Base-by-base conservation (phyloP, 2,329 filamentous ascomycete genomes). In the Lithohypha guttulata region DNA sequence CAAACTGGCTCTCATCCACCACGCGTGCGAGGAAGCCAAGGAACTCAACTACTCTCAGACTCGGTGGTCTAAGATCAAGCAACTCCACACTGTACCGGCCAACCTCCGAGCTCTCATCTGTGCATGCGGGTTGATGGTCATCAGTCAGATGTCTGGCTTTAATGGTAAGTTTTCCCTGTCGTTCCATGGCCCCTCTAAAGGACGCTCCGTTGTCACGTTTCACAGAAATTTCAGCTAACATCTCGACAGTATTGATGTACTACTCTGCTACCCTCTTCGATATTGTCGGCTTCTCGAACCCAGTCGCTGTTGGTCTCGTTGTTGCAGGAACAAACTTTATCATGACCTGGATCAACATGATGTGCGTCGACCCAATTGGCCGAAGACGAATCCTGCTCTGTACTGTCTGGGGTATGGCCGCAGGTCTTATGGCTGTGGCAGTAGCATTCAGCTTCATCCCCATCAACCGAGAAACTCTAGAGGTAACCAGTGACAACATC, bases 51-150 rank as follows among this genome's bases (percentile, higher is more conserved):
- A 59, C 8, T 59, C 58, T n/a, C 65, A 63, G 42, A 60, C 59
- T 14, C 47, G 52, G 3, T 63, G 62, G 53, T 63, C 57, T 47
- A 56, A 63, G 7, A 53, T 69, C 41, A 67, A 66, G 51, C 61
- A 68, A 47, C 61, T 71, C 17, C 65, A 70, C 41, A 54, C 56
- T 9, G 51, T 58, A 10, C 60, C 60, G 2, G 47, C 53, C 19
- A 66, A 65, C 39, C 57, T 66, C 32, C 59, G 67, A 8, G 65
- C 66, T 9, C 53, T 69, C 10, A 51, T 68, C 26, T 55, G 59
- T 28, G 67, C 64, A 2, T 71, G 67, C 39, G 62, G 64, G n/a
- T 50, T 70, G n/a, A 71, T 71, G 66, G 68, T 65, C 13, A 64
- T 70, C 28, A 63, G 59, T 10, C 69, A 71, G 38, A 49, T 68